Conservation (phyloP, 257 asterid genomes). For the Nicotiana noctiflora region DNA sequence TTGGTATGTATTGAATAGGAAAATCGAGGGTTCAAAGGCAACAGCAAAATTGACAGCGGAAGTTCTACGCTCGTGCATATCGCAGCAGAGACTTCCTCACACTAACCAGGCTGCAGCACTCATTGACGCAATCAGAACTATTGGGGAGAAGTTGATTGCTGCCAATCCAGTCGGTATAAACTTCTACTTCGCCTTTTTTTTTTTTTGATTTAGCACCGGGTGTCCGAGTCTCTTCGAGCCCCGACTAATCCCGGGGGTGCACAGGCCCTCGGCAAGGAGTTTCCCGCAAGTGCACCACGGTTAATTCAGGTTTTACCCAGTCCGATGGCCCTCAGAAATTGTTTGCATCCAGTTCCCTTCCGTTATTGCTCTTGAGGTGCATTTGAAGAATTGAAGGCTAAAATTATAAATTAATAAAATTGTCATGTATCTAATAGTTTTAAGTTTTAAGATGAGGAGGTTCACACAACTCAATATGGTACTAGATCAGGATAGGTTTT, state of each 20-base stretch:
- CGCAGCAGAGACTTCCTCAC: slow-evolving; percentile 85
- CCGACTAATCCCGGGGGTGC: too few species aligned
- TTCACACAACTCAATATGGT: background rate
- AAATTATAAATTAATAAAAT: background rate
- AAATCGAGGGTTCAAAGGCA: slow-evolving; percentile 94
- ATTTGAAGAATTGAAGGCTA: background rate
- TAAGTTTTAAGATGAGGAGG: background rate
- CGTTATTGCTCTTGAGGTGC: background rate
- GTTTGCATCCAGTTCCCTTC: too few species aligned
- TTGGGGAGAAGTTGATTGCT: slow-evolving; percentile 75
- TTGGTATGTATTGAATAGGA: slow-evolving; percentile 34
- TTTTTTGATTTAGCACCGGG: too few species aligned
- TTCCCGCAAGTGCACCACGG: too few species aligned
- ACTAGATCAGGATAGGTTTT: background rate
- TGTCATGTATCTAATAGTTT: background rate
- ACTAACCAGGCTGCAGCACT: slow-evolving; percentile 80
- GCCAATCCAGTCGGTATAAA: slow-evolving; percentile 84
- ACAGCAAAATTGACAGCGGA: slow-evolving; percentile 91
- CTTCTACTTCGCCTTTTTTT: background rate
- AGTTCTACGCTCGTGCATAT: slow-evolving; percentile 81
- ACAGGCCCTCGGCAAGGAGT: too few species aligned
- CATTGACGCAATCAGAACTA: slow-evolving; percentile 69
- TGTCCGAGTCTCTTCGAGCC: too few species aligned
- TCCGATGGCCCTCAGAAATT: too few species aligned
- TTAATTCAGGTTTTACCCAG: too few species aligned